phyloP scores from a whole-genome alignment of 371 early-diverging fungal genomes.

The Mortierella sp. region DNA sequence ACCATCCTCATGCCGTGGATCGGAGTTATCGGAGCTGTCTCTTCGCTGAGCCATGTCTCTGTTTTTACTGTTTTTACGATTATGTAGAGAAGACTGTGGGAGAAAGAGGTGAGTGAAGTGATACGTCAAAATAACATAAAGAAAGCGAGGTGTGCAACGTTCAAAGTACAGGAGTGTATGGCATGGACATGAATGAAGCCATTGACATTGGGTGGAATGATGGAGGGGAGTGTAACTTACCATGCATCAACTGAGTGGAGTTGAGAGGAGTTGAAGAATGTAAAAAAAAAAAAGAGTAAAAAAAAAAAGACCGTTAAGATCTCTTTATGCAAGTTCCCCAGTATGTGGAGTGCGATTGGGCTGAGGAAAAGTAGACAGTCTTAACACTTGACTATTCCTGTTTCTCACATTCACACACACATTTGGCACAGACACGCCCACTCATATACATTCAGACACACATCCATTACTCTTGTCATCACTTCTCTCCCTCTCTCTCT shows the following conservation, averaged over 20 bases:
- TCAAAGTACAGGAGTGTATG: too few species aligned
- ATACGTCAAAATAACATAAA: background rate
- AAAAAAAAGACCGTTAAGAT: background rate
- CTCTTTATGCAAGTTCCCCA: too few species aligned
- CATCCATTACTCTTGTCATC: background rate
- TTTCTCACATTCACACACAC: too few species aligned
- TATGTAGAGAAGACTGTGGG: slow-evolving; percentile 31
- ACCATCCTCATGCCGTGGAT: slow-evolving; percentile 11
- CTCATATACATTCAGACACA: too few species aligned
- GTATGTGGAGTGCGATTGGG: too few species aligned
- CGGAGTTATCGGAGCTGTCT: slow-evolving; percentile 5
- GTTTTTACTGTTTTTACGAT: slow-evolving; percentile 27
- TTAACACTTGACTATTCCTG: too few species aligned
- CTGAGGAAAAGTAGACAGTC: too few species aligned
- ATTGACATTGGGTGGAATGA: background rate
- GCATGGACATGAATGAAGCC: background rate
- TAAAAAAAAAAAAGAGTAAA: background rate
- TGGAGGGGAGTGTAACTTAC: slow-evolving; percentile 8
- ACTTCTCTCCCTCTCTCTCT: background rate
- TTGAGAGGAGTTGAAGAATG: background rate
- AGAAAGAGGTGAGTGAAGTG: background rate
- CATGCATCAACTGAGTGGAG: slow-evolving; percentile 13
- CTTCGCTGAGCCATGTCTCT: slow-evolving; percentile 31
- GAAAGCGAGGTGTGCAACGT: too few species aligned
- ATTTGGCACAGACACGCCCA: too few species aligned